Percentiles rank a stretch among this genome's conserved stretches.
phyloP scores from a whole-genome alignment of 2,329 filamentous ascomycete species.

The Aspergillus hiratsukae region DNA sequence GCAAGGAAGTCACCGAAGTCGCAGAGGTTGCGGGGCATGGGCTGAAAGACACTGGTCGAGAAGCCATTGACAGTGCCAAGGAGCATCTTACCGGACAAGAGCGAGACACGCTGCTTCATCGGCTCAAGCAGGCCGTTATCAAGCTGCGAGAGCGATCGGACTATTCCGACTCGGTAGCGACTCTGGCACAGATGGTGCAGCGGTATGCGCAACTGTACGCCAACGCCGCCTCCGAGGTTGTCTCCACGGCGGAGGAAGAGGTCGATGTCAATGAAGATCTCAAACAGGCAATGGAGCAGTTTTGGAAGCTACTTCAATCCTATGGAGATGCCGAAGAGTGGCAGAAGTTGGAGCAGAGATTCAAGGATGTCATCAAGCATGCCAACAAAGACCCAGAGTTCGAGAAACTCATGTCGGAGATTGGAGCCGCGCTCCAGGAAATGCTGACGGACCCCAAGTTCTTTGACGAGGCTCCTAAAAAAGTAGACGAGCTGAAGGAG shows the following conservation, averaged over 20 bases:
- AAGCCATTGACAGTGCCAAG: conserved; percentile 65
- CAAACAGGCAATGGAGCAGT: conserved; percentile 70
- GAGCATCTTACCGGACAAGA: conserved; percentile 71
- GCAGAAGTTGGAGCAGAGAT: conserved; percentile 65
- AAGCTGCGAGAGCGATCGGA: conserved; percentile 72
- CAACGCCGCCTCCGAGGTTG: conserved; percentile 63
- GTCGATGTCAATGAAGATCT: conserved; percentile 68
- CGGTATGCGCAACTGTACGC: conserved; percentile 77
- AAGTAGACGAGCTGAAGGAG: conserved; percentile 56
- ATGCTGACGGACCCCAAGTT: conserved; percentile 83
- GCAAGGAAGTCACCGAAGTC: conserved; percentile 53
- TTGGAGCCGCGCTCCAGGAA: conserved; percentile 70
- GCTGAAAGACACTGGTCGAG: conserved; percentile 41
- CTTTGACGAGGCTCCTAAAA: conserved; percentile 68
- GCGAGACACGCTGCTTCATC: conserved; percentile 65
- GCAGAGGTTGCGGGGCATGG: conserved; percentile 37
- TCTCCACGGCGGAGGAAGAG: conserved; percentile 64
- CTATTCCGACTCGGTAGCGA: conserved; percentile 82
- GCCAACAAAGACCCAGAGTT: conserved; percentile 76
- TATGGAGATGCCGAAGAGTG: conserved; percentile 73
- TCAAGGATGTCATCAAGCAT: conserved; percentile 68
- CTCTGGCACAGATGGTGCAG: conserved; percentile 68
- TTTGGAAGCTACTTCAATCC: conserved; percentile 74
- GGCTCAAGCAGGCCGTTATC: conserved; percentile 70
- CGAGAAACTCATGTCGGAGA: conserved; percentile 68